Evolutionary conservation across 2,329 filamentous ascomycete genomes (phyloP).

Genomic region (Ophiocordyceps camponoti-saundersi): DNA sequence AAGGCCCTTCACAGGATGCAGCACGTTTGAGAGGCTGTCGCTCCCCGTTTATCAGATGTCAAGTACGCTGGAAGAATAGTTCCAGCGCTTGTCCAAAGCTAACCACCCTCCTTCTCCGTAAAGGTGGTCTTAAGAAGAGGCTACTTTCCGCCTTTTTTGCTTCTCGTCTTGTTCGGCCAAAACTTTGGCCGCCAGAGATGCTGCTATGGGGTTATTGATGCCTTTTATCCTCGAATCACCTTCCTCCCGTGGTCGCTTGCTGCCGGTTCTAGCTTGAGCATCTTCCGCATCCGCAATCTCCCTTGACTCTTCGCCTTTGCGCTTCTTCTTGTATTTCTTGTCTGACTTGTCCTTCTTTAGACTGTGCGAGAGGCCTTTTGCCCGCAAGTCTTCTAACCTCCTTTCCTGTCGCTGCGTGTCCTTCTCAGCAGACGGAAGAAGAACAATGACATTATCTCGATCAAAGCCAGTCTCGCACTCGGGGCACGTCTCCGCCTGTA

Average conservation of each 20-base stretch:
- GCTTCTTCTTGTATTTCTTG: constrained; percentile 47
- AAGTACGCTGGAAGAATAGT: no score
- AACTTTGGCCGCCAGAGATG: constrained; percentile 71
- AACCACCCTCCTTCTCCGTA: no score
- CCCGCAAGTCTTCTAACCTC: constrained; percentile 50
- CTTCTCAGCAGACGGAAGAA: constrained; percentile 53
- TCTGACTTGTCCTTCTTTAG: constrained; percentile 61
- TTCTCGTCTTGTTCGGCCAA: constrained; percentile 70
- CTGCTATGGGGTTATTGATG: constrained; percentile 81
- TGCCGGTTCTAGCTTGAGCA: constrained; percentile 8
- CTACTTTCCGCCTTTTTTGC: constrained; percentile 63
- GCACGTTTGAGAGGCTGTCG: no score
- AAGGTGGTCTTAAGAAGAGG: constrained; percentile 4
- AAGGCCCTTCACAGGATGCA: no score
- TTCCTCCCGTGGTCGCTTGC: constrained; percentile 12
- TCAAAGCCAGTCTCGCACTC: constrained; percentile 65
- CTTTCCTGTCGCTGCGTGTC: constrained; percentile 53
- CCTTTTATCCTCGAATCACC: constrained; percentile 27
- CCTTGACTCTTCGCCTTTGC: constrained; percentile 27
- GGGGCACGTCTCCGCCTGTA: constrained; percentile 44
- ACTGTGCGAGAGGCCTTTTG: constrained; percentile 64
- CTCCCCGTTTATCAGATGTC: no score
- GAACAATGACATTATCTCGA: constrained; percentile 61
- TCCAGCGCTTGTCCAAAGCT: no score
- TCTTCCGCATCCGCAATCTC: constrained; percentile 24